A percentile compares a stretch with the other conserved stretches of the same genome.
phyloP scores from a whole-genome alignment of 352 stramenopile genomes.

The Phytophthora boehmeriae region DNA sequence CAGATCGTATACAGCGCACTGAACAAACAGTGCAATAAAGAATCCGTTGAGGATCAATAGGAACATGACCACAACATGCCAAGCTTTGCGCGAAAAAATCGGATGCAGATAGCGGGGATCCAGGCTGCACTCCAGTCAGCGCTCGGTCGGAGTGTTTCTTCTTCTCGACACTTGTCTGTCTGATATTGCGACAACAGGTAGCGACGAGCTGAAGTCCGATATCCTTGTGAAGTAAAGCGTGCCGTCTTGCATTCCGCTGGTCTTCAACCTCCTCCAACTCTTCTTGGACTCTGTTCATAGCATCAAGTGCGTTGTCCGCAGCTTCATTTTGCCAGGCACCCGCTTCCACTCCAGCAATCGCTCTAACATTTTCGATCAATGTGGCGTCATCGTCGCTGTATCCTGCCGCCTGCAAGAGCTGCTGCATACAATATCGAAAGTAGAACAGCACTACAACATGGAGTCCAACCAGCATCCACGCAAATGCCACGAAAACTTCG shows the following conservation, averaged over 20 bases:
- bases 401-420: conserved; percentile 38
- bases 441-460: conserved; percentile 44
- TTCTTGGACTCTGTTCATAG: conserved; percentile 23
- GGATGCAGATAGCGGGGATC: conserved; percentile 26
- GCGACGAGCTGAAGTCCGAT: conserved; percentile 23
- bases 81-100: conserved; percentile 64
- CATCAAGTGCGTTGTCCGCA: conserved; percentile 20
- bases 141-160: conserved; percentile 5
- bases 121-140: conserved; percentile 14
- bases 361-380: conserved; percentile 7
- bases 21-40: conserved; percentile 61
- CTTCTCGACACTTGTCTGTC: conserved; percentile 5
- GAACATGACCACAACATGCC: conserved; percentile 63
- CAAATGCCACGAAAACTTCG: conserved; percentile 35
- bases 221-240: conserved; percentile 23
- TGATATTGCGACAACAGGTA: conserved; percentile 24
- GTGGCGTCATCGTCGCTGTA: conserved; percentile 15
- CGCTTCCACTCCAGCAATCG: conserved; percentile 26
- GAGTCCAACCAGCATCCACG: conserved; percentile 35
- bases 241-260: conserved; percentile 11
- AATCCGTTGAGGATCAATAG: conserved; percentile 79
- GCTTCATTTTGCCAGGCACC: conserved; percentile 19
- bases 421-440: conserved; percentile 34
- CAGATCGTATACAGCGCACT: conserved; percentile 64
- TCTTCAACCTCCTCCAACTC: conserved; percentile 28